These are phyloP conservation scores for Physcomitrium patens DNA, from an alignment of 225 moss, liverwort and hornwort genomes.

Conservation along the genomic window DNA sequence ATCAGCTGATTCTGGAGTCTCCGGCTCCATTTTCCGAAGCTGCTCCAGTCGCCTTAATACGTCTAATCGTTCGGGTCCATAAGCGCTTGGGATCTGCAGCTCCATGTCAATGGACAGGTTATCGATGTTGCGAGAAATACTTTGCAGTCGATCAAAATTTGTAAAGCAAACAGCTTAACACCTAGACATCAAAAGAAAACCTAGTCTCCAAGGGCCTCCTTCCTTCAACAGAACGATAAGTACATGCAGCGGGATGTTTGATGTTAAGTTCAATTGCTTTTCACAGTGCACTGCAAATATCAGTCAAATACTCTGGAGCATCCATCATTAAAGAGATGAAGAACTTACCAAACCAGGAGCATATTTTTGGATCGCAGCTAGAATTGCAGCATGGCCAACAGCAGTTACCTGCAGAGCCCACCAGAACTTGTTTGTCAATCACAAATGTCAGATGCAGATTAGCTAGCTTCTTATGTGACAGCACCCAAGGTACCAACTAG, in stretches of 20 bases:
- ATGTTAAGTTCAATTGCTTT: conserved; percentile 15
- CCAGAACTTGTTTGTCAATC: conserved; percentile 1
- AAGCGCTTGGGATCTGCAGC: conserved; percentile 62
- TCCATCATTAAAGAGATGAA: neutral
- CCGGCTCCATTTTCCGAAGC: conserved; percentile 66
- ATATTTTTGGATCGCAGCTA: conserved; percentile 74
- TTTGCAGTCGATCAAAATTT: neutral
- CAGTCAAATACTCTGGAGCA: neutral
- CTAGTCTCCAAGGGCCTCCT: neutral
- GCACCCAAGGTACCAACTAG: no score
- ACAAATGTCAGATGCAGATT: neutral
- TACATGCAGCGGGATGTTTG: neutral
- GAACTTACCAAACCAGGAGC: conserved; percentile 66
- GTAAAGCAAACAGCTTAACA: neutral
- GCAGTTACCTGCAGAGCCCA: conserved; percentile 58
- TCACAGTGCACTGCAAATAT: conserved; percentile 2
- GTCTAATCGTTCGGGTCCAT: conserved; percentile 63
- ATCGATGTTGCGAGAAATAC: neutral
- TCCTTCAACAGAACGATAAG: neutral
- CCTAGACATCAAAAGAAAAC: neutral
- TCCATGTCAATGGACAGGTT: conserved; percentile 19
- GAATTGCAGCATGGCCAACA: conserved; percentile 70
- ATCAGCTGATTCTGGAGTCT: conserved; percentile 51
- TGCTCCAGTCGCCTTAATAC: conserved; percentile 65
- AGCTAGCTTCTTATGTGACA: neutral